Base-by-base conservation (phyloP, 225 moss, liverwort and hornwort genomes). In the Physcomitrellopsis africana region DNA sequence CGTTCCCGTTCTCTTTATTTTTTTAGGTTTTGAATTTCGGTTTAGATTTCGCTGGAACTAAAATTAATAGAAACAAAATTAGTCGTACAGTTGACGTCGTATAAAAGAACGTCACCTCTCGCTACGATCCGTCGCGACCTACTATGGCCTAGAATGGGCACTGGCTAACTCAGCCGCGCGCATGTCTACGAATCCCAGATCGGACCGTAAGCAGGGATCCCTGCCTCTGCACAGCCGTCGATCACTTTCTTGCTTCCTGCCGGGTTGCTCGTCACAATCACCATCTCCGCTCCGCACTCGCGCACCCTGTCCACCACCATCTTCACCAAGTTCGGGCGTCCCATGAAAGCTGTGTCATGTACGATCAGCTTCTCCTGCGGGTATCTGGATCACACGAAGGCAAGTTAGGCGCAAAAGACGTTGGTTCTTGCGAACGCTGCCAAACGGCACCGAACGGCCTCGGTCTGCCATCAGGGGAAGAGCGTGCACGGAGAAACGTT, bases 201-300 rank as follows among this genome's bases (percentile, higher is more conserved):
- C 14, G 83, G 81, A 32, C 79, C 82, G 45, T 68, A 83, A 8
- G 82, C 75, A n/a, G 79, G 68, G 41, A 83, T 75, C 5, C 83
- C 83, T 0, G 60, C 65, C 41, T 63, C 70, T 22, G 24, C 76
- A 60, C 83, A 83, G 24, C 75, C 72, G 46, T 65, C 65, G 13
- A 83, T 75, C 37, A 83, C 76, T 46, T 76, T 74, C 9, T 72
- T 83, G 9, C 79, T 64, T 8, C 83, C 83, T 18, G 11, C 70
- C 2, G 83, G 83, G 73, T 83, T 79, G 65, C 83, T 79, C 12
- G 83, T 79, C 59, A 83, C 83, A 41, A 79, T 79, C 26, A 79
- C 83, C 61, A 75, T 63, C 23, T 83, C 65, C 15, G 83, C 75
- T 66, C 52, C 37, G 60, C 63, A 79, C 15, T 76, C 79, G 16